phyloP scores from a whole-genome alignment of 345 rosid species.

The Eucalyptus polyanthemos region DNA sequence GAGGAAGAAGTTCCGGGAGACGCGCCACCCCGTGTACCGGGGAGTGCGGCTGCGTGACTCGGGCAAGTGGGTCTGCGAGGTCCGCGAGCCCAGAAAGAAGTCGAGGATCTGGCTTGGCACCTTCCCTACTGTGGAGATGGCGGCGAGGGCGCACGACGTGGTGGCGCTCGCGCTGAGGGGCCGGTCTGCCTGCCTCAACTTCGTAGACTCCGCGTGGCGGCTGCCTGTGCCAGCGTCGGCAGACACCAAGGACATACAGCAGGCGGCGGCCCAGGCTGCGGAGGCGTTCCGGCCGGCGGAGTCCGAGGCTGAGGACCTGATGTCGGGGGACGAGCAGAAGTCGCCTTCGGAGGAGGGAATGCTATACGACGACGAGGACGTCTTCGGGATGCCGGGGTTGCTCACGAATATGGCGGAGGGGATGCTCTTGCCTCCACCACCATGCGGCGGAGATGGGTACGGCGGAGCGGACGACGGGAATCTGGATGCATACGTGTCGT shows the following conservation, averaged over 20 bases:
- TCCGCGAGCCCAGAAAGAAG: constrained; percentile 78
- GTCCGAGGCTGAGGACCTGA: not conserved
- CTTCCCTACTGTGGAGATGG: constrained; percentile 67
- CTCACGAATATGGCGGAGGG: constrained; percentile 66
- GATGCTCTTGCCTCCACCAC: constrained; percentile 74
- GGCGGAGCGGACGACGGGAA: constrained; percentile 14
- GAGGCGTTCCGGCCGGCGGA: constrained; percentile 19
- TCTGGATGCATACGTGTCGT: constrained; percentile 23
- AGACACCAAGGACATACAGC: constrained; percentile 57
- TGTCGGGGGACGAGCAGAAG: constrained; percentile 30
- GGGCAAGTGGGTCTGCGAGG: constrained; percentile 89
- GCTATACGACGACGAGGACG: constrained; percentile 49
- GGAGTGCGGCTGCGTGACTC: constrained; percentile 65
- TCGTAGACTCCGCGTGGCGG: constrained; percentile 70
- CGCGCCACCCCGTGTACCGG: constrained; percentile 77
- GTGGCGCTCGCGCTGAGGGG: constrained; percentile 71
- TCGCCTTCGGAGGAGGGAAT: not conserved
- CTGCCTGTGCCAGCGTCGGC: constrained; percentile 51
- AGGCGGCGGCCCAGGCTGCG: constrained; percentile 60
- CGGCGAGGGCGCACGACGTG: constrained; percentile 89
- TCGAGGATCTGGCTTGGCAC: constrained; percentile 90
- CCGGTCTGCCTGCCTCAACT: constrained; percentile 69
- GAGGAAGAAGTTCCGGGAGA: constrained; percentile 79
- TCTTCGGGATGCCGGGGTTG: constrained; percentile 53
- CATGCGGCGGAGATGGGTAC: not conserved